phyloP scores from a whole-genome alignment of 441 rosid genomes.

The Gossypium gossypioides region DNA sequence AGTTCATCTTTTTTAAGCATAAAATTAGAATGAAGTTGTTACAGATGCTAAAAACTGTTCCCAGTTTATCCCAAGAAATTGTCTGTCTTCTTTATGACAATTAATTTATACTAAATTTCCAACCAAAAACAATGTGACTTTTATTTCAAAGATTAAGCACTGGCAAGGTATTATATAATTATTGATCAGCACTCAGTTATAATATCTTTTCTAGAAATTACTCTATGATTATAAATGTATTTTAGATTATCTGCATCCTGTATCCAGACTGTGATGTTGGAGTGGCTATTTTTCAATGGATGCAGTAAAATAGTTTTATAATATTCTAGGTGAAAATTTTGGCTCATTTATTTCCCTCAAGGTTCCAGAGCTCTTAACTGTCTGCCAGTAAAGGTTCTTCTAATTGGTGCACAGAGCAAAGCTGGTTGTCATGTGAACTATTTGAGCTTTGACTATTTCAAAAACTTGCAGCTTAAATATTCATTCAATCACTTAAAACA shows the following conservation, averaged over 20 bases:
- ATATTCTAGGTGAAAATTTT: neutral
- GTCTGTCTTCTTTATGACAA: neutral
- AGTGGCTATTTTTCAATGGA: neutral
- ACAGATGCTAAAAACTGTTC: neutral
- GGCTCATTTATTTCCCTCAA: neutral
- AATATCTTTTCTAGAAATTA: neutral
- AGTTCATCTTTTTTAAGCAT: neutral
- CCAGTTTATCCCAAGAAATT: neutral
- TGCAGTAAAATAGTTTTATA: neutral
- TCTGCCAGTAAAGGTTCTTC: neutral
- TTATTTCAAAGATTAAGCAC: neutral
- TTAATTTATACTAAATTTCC: neutral
- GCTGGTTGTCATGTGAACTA: neutral
- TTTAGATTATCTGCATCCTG: neutral
- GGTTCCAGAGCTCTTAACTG: neutral
- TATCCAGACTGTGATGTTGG: neutral
- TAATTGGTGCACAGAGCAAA: neutral
- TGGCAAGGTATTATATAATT: neutral
- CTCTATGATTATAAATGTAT: neutral
- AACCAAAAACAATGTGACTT: neutral
- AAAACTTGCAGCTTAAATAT: neutral
- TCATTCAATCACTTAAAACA: neutral
- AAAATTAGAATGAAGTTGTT: neutral
- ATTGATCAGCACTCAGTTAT: neutral
- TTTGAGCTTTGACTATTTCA: neutral